Evolutionary conservation across 352 stramenopile genomes (phyloP), one percentile per base, ranked within the genome.

Genomic region (Phytophthora quininea): DNA sequence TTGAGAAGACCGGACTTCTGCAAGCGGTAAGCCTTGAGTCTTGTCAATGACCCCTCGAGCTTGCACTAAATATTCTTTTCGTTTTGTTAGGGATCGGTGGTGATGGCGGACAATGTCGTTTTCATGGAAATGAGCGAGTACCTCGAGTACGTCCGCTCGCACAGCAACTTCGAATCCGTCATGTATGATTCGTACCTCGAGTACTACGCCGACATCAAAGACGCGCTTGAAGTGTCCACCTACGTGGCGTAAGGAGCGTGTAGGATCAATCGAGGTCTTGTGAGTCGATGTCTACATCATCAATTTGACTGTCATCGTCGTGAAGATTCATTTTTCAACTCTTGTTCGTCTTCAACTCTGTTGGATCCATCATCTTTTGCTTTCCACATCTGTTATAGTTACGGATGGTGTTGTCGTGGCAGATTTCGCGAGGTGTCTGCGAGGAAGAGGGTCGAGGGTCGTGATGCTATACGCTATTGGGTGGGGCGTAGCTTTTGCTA

Each of bases 381-480:
- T 24, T 24, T 24, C 19, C 19, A 24, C 19, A 24, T 24, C 19
- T 24, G 19, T 24, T 24, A 24, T 24, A 24, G 19, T 24, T 24
- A 24, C 19, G 19, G 19, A 24, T 24, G 19, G 19, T 24, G 19
- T 24, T 8, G 37, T n/a, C n/a, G 15, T 50, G 10, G 54, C 11
- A 7, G 32, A 31, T 64, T 69, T 74, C 14, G 64, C 55, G 30
- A 57, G 61, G 24, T 70, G 63, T 14, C 58, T 56, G 37, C 64
- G 69, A 4, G 58, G 58, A 33, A 76, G 24, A 37, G 64, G 64
- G 9, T 80, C 72, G 11, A 89, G 56, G 24, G 53, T 80, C 58
- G 77, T 83, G 27, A 89, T 66, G 38, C 80, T 89, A 55, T 89
- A 89, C 0, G 75, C 80, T 15, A 78, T 62, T 24, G 76, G 75